Evolutionary conservation across 352 stramenopile genomes (phyloP).

Genomic region (Stramenopiles sp.): DNA sequence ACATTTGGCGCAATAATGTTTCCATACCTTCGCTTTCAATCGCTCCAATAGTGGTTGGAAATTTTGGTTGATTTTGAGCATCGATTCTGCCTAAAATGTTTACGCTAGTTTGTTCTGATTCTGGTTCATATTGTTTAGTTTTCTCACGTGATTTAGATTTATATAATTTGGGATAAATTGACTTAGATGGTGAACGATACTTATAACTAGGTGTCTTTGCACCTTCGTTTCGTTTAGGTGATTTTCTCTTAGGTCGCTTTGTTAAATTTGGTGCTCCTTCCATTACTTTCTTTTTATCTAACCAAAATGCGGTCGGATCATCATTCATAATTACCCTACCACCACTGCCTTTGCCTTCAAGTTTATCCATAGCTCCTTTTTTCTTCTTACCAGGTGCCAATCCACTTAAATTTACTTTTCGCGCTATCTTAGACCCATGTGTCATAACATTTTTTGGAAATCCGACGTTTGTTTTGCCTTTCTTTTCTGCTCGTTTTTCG

Average conservation of each 20-base stretch:
- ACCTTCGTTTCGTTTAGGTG: background rate
- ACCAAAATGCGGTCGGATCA: background rate
- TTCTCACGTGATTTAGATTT: too few species aligned
- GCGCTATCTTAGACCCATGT: background rate
- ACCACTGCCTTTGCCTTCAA: background rate
- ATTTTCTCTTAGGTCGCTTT: background rate
- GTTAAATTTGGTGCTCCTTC: background rate
- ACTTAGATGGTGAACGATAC: background rate
- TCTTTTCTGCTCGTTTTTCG: background rate
- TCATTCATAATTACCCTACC: background rate
- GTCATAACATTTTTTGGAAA: background rate
- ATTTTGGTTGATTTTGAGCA: background rate
- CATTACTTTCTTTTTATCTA: background rate
- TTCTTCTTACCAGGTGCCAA: background rate
- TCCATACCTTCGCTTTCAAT: background rate
- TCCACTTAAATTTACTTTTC: background rate
- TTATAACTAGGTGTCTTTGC: background rate
- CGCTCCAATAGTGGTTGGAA: background rate
- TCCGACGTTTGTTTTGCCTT: background rate
- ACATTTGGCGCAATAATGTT: background rate
- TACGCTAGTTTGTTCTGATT: too few species aligned
- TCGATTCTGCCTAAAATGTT: background rate
- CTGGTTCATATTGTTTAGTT: too few species aligned
- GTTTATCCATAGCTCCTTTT: background rate
- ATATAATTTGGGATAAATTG: background rate